Evolutionary conservation across 1,284 basidiomycete genomes (phyloP).

Genomic region (Paramarasmius palmivorus): DNA sequence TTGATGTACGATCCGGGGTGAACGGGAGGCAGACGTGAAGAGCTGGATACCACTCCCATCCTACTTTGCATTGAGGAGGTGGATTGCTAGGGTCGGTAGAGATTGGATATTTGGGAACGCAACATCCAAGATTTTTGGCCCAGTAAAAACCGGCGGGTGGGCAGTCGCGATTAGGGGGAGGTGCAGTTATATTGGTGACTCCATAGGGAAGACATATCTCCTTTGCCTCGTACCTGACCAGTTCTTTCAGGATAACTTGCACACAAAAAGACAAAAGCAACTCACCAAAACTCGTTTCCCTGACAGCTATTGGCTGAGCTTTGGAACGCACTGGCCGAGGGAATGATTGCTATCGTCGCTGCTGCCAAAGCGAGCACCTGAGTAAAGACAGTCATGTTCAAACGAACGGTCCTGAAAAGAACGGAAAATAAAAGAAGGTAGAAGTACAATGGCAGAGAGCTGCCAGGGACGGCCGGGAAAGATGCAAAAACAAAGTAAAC

Average conservation of each 20-base stretch:
- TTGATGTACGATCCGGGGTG: slow-evolving; percentile 17
- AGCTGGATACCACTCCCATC: slow-evolving; percentile 45
- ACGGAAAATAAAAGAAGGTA: background rate
- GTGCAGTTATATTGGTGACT: slow-evolving; percentile 40
- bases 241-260: slow-evolving; percentile 5
- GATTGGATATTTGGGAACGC: slow-evolving; percentile 20
- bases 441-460: slow-evolving; percentile 4
- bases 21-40: slow-evolving; percentile 42
- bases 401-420: slow-evolving; percentile 10
- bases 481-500: too few relatives aligned
- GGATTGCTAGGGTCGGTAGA: slow-evolving; percentile 30
- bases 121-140: slow-evolving; percentile 39
- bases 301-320: slow-evolving; percentile 21
- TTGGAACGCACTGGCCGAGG: slow-evolving; percentile 22
- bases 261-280: slow-evolving; percentile 14
- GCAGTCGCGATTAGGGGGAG: slow-evolving; percentile 45
- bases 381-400: slow-evolving; percentile 12
- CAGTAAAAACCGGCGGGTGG: slow-evolving; percentile 45
- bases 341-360: slow-evolving; percentile 17
- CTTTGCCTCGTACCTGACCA: slow-evolving; percentile 42
- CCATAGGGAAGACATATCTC: slow-evolving; percentile 52
- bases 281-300: slow-evolving; percentile 45
- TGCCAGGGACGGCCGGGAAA: background rate
- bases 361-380: slow-evolving; percentile 6
- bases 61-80: slow-evolving; percentile 48